phyloP scores from a whole-genome alignment of 768 basidiomycete genomes.

The Guyanaporus albipodus region DNA sequence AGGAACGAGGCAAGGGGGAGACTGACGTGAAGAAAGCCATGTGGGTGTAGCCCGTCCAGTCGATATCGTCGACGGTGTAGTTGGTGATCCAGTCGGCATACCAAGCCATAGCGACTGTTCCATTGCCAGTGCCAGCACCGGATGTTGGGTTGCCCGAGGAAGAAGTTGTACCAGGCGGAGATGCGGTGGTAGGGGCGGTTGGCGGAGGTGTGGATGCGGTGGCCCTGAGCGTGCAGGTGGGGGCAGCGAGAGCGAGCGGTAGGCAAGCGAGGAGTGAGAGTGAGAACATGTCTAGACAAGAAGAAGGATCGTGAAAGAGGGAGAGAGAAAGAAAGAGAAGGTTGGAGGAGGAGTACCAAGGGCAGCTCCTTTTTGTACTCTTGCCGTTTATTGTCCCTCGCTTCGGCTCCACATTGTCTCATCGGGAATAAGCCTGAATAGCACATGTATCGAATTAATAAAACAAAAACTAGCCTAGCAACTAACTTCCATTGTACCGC shows the following conservation, averaged over 20 bases:
- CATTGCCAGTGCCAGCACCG: conserved; percentile 23
- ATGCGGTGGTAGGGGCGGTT: neutral
- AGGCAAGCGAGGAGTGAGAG: conserved; percentile 22
- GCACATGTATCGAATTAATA: too few relatives aligned
- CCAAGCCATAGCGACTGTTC: conserved; percentile 56
- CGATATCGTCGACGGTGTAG: conserved; percentile 46
- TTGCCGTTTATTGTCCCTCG: conserved; percentile 10
- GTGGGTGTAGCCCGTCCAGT: conserved; percentile 65
- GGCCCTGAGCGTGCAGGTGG: conserved; percentile 21
- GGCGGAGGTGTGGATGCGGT: neutral
- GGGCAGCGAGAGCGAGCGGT: conserved; percentile 29
- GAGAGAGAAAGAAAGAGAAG: neutral
- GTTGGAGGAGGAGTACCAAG: too few relatives aligned
- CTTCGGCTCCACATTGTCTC: too few relatives aligned
- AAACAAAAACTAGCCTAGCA: too few relatives aligned
- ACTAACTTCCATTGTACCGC: neutral
- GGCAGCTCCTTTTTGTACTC: conserved; percentile 22
- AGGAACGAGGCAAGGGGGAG: neutral
- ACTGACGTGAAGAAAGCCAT: conserved; percentile 60
- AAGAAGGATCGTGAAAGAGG: conserved; percentile 15
- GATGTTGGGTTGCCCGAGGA: conserved; percentile 15
- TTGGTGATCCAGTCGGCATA: conserved; percentile 64
- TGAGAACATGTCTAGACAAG: conserved; percentile 17
- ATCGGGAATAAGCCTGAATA: too few relatives aligned
- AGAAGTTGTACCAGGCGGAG: conserved; percentile 3